These are phyloP conservation scores for Chlorella variabilis DNA, from an alignment of 163 green algal species.

Conservation along the genomic window DNA sequence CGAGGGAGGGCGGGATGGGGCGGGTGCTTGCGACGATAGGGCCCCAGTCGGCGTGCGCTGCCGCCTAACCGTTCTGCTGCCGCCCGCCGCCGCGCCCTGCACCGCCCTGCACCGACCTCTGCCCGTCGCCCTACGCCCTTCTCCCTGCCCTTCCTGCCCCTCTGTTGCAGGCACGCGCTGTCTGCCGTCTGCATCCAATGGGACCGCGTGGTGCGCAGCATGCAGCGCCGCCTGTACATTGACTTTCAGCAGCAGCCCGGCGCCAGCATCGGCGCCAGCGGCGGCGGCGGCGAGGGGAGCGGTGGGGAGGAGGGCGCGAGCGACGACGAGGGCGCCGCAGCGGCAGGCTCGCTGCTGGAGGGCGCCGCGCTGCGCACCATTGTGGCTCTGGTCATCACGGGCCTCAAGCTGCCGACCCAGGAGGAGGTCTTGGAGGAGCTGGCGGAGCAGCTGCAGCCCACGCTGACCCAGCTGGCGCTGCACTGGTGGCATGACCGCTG, in stretches of 20 bases:
- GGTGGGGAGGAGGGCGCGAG: too few relatives aligned
- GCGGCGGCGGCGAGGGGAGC: too few relatives aligned
- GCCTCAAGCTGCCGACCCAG: background rate
- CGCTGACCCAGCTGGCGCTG: background rate
- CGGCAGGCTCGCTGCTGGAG: background rate
- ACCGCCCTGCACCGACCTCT: too few relatives aligned
- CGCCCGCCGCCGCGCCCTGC: too few relatives aligned
- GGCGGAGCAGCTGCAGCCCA: background rate
- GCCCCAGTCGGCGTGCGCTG: too few relatives aligned
- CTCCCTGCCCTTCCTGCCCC: too few relatives aligned
- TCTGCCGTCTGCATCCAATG: background rate
- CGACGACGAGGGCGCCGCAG: background rate
- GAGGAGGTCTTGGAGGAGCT: background rate
- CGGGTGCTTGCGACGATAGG: too few relatives aligned
- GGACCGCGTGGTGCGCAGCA: background rate
- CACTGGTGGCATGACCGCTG: background rate
- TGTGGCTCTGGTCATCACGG: background rate
- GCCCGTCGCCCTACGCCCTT: too few relatives aligned
- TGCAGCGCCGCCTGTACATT: background rate
- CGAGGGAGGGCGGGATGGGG: background rate
- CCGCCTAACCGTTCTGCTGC: too few relatives aligned
- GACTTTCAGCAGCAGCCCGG: background rate
- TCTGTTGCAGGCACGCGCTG: background rate
- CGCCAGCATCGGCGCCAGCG: too few relatives aligned
- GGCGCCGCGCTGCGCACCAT: background rate